Base-by-base conservation (phyloP, 2,329 filamentous ascomycete genomes). In the Fusarium xyrophilum region DNA sequence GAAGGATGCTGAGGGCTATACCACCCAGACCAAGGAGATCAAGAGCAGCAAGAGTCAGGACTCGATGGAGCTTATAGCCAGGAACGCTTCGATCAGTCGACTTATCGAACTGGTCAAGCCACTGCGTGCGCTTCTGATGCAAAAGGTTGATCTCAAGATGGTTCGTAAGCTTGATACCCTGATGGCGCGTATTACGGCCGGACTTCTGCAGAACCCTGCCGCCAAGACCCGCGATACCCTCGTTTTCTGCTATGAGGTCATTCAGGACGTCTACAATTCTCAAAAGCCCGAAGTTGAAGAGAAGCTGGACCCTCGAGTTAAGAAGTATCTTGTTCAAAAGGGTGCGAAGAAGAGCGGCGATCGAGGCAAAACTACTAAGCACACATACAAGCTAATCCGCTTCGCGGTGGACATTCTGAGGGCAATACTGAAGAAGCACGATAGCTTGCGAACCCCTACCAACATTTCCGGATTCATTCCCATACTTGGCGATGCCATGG, bases 1-100 rank as follows among this genome's bases (percentile, higher is more conserved):
- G 76, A 99, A 99, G 79, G 96, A 99, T 73, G 95, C 95, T 0
- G 93, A 97, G 73, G 96, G 94, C 55, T 99, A 99, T 77, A 90
- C 91, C 58, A 97, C 89, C 76, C 92, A 95, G 79, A 97, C 96
- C 90, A 97, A 96, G 79, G 96, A 99, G 80, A 91, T 99, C 59
- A 98, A 97, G 82, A 96, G 92, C 79, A 97, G 92, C 83, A 99
- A 98, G 83, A 97, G 94, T 76, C 97, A 94, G 74, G 96, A 99
- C 76, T 97, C 96, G 1, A 96, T 98, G 90, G 95, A 98, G 78
- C 84, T 98, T 19, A 85, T 98, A 68, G 91, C 96, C 28, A 92
- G 90, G 74, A 93, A 90, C 48, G 90, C 93, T 3, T 95, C 93
- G 3, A 84, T 97, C 27, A 83, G 81, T 53, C 88, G 89, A 59